Evolutionary conservation across 495 filamentous ascomycete species (phyloP), one percentile per base, ranked within the genome.

Genomic region (Emericellopsis terricola): DNA sequence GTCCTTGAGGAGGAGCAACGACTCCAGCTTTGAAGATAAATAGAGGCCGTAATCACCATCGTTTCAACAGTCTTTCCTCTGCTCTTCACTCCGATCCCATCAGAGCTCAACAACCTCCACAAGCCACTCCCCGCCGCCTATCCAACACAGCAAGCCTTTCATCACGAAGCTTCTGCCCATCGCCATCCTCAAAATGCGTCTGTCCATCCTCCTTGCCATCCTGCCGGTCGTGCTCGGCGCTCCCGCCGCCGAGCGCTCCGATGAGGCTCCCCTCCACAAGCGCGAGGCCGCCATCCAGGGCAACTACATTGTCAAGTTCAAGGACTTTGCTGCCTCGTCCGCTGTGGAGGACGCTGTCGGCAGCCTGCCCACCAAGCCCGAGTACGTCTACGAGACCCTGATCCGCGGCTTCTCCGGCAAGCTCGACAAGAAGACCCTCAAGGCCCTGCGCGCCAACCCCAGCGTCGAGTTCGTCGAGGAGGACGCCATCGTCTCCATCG

Each of bases 281-380:
- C 30, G 28, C 36, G 47, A 50, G 15, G 37, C 15, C 8, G 16
- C 62, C 36, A 40, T 71, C 16, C 50, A 57, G 15, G 54, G 57
- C 45, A 62, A 61, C 41, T 73, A 71, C 52, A 68, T 73, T 31
- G 64, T 73, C 46, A 64, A 70, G 48, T 49, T 72, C 39, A 64
- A 67, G 31, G 56, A 61, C 14, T 51, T 57, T 31, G 40, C 43
- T 34, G 43, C 38, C 34, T 40, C 50, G 11, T 43, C 49, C 1
- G 38, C 43, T 31, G 38, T 62, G 7, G 45, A 56, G 19, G 43
- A 41, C 24, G 49, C 50, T 61, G 33, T 59, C 36, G 42, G 56
- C 28, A 36, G 32, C 32, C 29, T 57, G 37, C 43, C 44, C 36
- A 31, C 49, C 31, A 50, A 56, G 36, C 46, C 55, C 36, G 49